These are phyloP conservation scores for Aspergillus tamarii DNA, from an alignment of 2,329 filamentous ascomycete genomes.

Conservation along the genomic window DNA sequence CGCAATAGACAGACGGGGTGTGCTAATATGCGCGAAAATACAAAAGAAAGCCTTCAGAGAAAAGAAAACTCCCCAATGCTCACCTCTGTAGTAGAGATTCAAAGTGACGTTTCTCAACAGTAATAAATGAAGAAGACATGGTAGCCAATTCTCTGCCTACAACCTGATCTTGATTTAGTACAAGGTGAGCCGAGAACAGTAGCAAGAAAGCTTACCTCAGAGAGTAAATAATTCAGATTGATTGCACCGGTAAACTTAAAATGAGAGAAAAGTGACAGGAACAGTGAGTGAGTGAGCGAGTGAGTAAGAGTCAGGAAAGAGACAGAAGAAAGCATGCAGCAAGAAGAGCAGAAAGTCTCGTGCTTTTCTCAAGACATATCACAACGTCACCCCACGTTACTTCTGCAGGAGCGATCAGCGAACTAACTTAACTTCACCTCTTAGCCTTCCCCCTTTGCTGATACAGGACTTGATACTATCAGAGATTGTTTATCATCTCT, in stretches of 20 bases:
- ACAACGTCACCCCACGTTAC: constrained; percentile 9
- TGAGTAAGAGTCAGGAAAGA: neutral
- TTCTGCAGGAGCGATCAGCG: neutral
- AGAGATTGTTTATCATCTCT: neutral
- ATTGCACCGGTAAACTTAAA: neutral
- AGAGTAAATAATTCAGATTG: neutral
- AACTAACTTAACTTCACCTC: neutral
- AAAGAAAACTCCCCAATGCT: constrained; percentile 28
- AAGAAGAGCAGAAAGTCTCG: neutral
- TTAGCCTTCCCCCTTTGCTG: neutral
- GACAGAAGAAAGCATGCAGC: neutral
- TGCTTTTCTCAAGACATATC: constrained; percentile 5
- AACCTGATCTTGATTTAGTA: neutral
- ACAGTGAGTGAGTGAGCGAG: neutral
- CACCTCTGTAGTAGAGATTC: constrained; percentile 66
- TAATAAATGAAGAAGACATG: constrained; percentile 51
- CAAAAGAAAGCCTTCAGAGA: neutral
- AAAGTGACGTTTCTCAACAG: constrained; percentile 63
- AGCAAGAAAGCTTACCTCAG: neutral
- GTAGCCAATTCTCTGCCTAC: constrained; percentile 5
- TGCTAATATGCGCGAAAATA: neutral
- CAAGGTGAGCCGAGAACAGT: neutral
- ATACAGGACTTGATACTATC: neutral
- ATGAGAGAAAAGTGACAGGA: constrained; percentile 8
- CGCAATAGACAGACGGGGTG: neutral